Evolutionary conservation across 2,329 filamentous ascomycete genomes (phyloP).

Genomic region (Pezicula neosporulosa): DNA sequence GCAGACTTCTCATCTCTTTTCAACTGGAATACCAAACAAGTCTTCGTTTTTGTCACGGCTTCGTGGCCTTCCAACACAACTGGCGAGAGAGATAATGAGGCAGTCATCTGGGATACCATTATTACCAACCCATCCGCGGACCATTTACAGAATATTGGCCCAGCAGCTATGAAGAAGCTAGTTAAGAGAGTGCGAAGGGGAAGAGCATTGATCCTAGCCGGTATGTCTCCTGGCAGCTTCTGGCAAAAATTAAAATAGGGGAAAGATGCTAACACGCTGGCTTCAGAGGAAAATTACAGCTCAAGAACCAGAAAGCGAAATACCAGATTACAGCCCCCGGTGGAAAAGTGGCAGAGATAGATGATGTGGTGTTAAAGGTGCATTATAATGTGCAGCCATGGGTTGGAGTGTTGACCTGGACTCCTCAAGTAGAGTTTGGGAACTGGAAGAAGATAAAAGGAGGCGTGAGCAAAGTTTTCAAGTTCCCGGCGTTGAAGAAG

Average conservation of each 20-base stretch:
- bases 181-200: constrained; percentile 52
- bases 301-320: constrained; percentile 87
- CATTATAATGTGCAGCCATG: constrained; percentile 98
- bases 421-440: constrained; percentile 48
- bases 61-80: constrained; percentile 49
- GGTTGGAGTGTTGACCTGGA: constrained; percentile 88
- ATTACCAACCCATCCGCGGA: constrained; percentile 71
- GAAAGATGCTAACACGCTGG: constrained; percentile 11
- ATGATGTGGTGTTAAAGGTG: constrained; percentile 73
- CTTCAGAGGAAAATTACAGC: constrained; percentile 64
- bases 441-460: constrained; percentile 63
- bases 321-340: constrained; percentile 94
- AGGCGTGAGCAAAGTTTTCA: constrained; percentile 62
- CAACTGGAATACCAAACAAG: constrained; percentile 98
- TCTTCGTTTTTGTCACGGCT: constrained; percentile 94
- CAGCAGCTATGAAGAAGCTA: constrained; percentile 59
- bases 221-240: constrained; percentile 13
- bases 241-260: not conserved
- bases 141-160: constrained; percentile 58
- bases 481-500: constrained; percentile 66
- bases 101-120: constrained; percentile 94
- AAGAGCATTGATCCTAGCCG: constrained; percentile 50
- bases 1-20: constrained; percentile 90
- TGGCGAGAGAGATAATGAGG: constrained; percentile 52
- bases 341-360: constrained; percentile 70